Percentiles rank a stretch among this genome's conserved stretches.
Evolutionary conservation across 331 rosid genomes (phyloP).

Genomic region (Ulmus americana): DNA sequence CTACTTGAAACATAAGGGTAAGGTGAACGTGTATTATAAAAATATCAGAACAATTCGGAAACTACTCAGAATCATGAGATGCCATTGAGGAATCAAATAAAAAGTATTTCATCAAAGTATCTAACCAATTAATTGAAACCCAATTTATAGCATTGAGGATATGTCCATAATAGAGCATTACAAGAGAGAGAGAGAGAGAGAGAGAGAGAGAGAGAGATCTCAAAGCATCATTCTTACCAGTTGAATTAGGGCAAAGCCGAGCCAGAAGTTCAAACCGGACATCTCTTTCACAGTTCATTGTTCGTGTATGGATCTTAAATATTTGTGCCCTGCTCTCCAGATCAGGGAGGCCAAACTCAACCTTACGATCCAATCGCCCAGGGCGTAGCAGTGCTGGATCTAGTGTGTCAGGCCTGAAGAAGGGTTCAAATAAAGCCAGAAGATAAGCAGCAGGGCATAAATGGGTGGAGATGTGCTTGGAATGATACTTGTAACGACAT

Average conservation of each 20-base stretch:
- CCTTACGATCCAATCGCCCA: conserved; percentile 92
- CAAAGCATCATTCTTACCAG: conserved; percentile 44
- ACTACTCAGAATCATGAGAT: neutral
- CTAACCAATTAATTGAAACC: no score
- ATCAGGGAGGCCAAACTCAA: conserved; percentile 97
- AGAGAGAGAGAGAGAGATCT: neutral
- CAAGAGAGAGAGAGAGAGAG: neutral
- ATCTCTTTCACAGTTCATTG: conserved; percentile 97
- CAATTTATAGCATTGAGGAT: no score
- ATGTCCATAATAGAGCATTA: no score
- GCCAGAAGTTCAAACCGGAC: conserved; percentile 84
- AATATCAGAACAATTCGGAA: neutral
- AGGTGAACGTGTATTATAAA: neutral
- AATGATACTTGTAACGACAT: neutral
- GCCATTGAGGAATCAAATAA: neutral
- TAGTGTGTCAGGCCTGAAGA: conserved; percentile 83
- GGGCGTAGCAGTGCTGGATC: conserved; percentile 95
- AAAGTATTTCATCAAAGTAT: no score
- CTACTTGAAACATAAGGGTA: neutral
- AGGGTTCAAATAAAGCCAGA: conserved; percentile 4
- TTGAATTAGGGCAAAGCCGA: conserved; percentile 94
- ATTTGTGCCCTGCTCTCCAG: conserved; percentile 93
- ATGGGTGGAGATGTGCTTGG: neutral
- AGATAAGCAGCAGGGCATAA: neutral
- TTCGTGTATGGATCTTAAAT: conserved; percentile 89